phyloP scores from a whole-genome alignment of 202 grass and related monocot species.

The Musa balbisiana region DNA sequence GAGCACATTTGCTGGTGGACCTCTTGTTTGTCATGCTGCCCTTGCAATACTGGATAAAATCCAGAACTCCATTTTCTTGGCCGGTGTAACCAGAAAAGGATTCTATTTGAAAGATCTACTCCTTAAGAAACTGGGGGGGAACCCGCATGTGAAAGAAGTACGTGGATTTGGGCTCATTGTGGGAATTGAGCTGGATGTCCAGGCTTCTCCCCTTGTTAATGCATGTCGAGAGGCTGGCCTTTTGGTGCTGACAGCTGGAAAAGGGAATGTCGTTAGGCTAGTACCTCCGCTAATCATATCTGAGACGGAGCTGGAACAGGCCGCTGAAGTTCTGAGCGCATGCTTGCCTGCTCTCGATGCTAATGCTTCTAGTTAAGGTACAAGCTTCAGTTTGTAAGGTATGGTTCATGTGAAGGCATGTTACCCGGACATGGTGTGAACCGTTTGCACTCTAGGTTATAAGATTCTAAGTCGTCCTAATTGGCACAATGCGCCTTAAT shows the following conservation, averaged over 20 bases:
- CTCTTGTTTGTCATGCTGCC: constrained; percentile 58
- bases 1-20: constrained; percentile 60
- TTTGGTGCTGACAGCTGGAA: constrained; percentile 62
- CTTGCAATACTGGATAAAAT: constrained; percentile 65
- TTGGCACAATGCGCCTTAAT: too few relatives aligned
- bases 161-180: constrained; percentile 68
- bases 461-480: too few relatives aligned
- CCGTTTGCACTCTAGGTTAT: too few relatives aligned
- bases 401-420: neutral
- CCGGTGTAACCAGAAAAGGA: constrained; percentile 55
- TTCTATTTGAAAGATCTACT: constrained; percentile 66
- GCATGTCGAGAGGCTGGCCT: constrained; percentile 61
- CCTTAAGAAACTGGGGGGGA: constrained; percentile 44
- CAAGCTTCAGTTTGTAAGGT: too few relatives aligned
- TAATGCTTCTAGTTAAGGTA: too few relatives aligned
- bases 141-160: constrained; percentile 49
- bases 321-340: constrained; percentile 44
- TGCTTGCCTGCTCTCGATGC: constrained; percentile 47
- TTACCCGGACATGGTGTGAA: neutral
- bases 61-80: constrained; percentile 51
- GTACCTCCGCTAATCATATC: constrained; percentile 73
- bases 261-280: constrained; percentile 72
- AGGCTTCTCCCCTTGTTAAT: constrained; percentile 42
- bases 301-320: constrained; percentile 59
- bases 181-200: constrained; percentile 62